Base-by-base conservation (phyloP, 23 red algal species). In the Gracilaria domingensis region DNA sequence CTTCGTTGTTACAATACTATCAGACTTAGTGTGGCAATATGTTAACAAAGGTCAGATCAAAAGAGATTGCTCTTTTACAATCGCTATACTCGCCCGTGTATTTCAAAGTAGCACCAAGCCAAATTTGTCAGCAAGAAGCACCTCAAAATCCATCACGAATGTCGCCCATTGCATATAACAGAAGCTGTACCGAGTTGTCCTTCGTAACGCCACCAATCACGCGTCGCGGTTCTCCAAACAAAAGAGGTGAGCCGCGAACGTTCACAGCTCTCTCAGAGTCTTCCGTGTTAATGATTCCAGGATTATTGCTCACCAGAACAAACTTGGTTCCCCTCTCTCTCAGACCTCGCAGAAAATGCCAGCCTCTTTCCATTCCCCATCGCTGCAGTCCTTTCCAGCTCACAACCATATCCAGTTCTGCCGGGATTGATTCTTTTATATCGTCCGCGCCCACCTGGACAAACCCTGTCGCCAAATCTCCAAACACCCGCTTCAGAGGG, bases 371-470 rank as follows among this genome's bases (percentile, higher is more conserved):
- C 26, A 85, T 75, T 8, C 86, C 86, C 93, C 93, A 95, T 49
- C 42, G 40, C 50, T 95, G 93, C 75, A 90, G 39, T 54, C 85
- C 93, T 40, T 72, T 88, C 83, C 84, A 95, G 50, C 79, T 90
- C 32, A 95, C 45, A 20, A 95, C 85, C 45, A 95, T 58, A 56
- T 92, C 89, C 25, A 92, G 26, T 20, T 84, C 73, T 18, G 44
- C 70, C 0, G 89, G 80, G 34, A 92, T 73, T 16, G 29, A 25
- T 0, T 74, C 57, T 20, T 64, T 71, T 6, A 92, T 60, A 1
- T 76, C 65, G 12, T 92, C 67, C 42, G 67, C 64, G 11, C 32
- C 55, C n/a, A 47, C 29, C 45, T 90, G 87, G 17, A 90, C 20
- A 47, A 90, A 80, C 8, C 38, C 87, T 36, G 70, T 74, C 13